Base-by-base conservation (phyloP, 164 flowering plant species). In the Litsea cubeba region DNA sequence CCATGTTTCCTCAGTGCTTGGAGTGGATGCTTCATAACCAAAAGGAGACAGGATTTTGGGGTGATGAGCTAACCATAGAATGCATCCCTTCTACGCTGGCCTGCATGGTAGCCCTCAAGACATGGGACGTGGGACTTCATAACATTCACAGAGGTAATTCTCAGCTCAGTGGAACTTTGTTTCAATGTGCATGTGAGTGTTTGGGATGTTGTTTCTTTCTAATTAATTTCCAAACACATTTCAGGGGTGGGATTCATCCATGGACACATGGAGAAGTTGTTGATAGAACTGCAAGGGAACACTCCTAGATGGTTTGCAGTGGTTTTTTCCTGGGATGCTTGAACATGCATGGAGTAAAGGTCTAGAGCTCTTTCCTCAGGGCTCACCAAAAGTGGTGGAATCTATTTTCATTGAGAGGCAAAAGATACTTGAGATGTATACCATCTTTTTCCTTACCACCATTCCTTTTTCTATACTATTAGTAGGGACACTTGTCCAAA, bases 11-110 rank as follows among this genome's bases (percentile, higher is more conserved):
- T 50, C 65, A 26, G 8, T 87, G 87, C 75, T 70, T 87, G 76
- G 32, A 79, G 12, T 87, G 88, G 87, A 74, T 85, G 5, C 70
- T 87, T 2, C 22, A 75, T 15, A 84, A 82, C 79, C 87, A 87
- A 71, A 77, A 58, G 23, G 81, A 78, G 10, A 63, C 54, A 18
- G 88, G 88, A 18, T 84, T 76, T 10, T 87, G 86, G 86, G 89
- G 86, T 15, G 76, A 78, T 28, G 35, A 10, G 1, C 85, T 82
- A 49, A 71, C 81, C 62, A 76, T 83, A 14, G 83, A 84, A 54
- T 67, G 76, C 65, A 80, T 84, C 17, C 76, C 81, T 28, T 68
- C 88, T 23, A 82, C 86, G 49, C 79, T 87, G 40, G 82, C 85
- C 67, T 87, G 87, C 77, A 66, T 83, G n/a, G 49, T 83, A 73